Conservation (phyloP, 2,329 filamentous ascomycete species). For the Apiospora saccharicola region DNA sequence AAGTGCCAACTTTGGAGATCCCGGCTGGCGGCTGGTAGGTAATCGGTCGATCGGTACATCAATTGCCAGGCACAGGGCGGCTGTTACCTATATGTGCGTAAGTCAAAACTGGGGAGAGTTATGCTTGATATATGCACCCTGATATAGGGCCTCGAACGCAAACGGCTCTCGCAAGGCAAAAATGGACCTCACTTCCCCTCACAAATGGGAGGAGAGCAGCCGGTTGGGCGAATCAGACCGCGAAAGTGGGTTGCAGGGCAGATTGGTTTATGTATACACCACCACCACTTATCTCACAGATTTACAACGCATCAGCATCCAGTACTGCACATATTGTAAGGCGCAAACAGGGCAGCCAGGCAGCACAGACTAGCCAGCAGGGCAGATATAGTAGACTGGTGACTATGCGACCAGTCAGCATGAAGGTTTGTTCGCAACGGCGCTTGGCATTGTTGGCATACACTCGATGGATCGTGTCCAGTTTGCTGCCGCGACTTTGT, state of each 20-base stretch:
- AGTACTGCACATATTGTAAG: neutral
- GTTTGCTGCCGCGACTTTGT: neutral
- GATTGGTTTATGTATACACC: neutral
- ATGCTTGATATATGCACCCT: neutral
- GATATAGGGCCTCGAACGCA: neutral
- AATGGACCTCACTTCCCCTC: neutral
- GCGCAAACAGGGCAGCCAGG: neutral
- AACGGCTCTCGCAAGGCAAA: neutral
- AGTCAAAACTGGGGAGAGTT: slow-evolving; percentile 1
- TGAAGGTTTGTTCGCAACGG: neutral
- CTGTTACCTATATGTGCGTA: neutral
- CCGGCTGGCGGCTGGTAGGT: neutral
- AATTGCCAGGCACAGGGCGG: neutral
- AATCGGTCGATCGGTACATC: slow-evolving; percentile 5
- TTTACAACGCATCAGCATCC: neutral
- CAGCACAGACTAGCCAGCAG: slow-evolving; percentile 1
- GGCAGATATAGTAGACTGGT: neutral
- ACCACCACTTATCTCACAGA: neutral
- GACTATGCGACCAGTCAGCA: neutral
- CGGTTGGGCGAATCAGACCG: neutral
- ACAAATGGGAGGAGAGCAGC: neutral
- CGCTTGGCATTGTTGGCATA: neutral
- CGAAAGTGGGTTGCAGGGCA: neutral
- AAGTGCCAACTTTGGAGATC: slow-evolving; percentile 12
- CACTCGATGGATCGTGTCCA: neutral